These are phyloP conservation scores for Viola pubescens DNA, from an alignment of 441 rosid species.

Conservation along the genomic window DNA sequence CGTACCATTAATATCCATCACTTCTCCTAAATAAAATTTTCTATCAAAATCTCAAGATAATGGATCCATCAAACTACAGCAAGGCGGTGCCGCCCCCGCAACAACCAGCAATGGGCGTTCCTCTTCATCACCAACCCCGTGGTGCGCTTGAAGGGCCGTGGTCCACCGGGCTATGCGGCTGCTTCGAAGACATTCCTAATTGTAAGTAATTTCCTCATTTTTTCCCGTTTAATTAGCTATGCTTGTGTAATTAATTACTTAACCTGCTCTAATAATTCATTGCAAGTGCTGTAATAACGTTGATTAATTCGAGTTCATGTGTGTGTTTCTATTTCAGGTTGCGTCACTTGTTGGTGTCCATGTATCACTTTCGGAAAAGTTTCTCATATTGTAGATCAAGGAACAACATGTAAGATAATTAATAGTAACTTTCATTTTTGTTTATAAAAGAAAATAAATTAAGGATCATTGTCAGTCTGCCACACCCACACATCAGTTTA, in stretches of 20 bases:
- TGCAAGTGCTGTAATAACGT: not conserved
- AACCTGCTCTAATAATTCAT: not conserved
- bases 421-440: too few species aligned
- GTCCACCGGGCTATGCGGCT: slow-evolving; percentile 21
- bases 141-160: slow-evolving; percentile 4
- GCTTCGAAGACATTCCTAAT: slow-evolving; percentile 17
- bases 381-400: slow-evolving; percentile 56
- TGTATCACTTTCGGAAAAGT: slow-evolving; percentile 60
- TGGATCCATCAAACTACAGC: too few species aligned
- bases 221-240: not conserved
- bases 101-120: too few species aligned
- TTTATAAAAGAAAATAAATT: too few species aligned
- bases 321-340: slow-evolving; percentile 12
- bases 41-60: too few species aligned
- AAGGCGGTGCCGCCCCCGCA: too few species aligned
- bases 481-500: too few species aligned
- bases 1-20: too few species aligned
- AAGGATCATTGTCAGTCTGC: too few species aligned
- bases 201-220: slow-evolving; percentile 11
- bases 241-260: not conserved
- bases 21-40: too few species aligned
- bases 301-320: not conserved
- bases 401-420: slow-evolving; percentile 22
- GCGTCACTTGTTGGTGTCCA: slow-evolving; percentile 63
- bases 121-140: slow-evolving; percentile 5